These are phyloP conservation scores for Secale cereale DNA, from an alignment of 176 grass and related monocot species.

Conservation along the genomic window DNA sequence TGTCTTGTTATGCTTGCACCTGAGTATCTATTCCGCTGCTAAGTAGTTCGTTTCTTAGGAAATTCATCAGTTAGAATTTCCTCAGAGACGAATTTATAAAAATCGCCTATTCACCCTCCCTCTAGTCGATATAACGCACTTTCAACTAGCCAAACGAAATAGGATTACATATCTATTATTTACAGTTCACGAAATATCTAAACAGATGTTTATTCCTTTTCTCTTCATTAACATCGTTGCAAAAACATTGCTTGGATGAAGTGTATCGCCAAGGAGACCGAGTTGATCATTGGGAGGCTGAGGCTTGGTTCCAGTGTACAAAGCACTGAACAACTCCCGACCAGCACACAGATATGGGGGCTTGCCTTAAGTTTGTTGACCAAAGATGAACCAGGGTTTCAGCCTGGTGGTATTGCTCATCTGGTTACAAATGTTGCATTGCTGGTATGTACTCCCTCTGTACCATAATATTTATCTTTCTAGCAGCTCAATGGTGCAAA, in stretches of 20 bases:
- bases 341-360: neutral
- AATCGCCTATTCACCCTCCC: too few species aligned
- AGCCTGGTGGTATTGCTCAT: neutral
- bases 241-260: too few species aligned
- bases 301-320: neutral
- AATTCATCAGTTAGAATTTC: too few species aligned
- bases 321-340: neutral
- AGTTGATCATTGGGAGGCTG: neutral
- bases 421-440: neutral
- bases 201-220: neutral
- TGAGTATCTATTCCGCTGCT: too few species aligned
- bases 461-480: too few species aligned
- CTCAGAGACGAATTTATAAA: too few species aligned
- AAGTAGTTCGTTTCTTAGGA: too few species aligned
- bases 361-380: neutral
- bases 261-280: neutral
- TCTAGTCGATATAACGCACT: too few species aligned
- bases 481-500: too few species aligned
- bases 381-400: neutral
- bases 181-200: neutral
- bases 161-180: neutral
- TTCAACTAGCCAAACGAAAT: neutral
- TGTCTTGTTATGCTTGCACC: too few species aligned
- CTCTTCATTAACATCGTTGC: neutral
- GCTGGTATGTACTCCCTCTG: neutral